Percentiles rank a stretch among this genome's conserved stretches.
Conservation (phyloP, 192 early-diverging fungal species). For the Podila verticillata region DNA sequence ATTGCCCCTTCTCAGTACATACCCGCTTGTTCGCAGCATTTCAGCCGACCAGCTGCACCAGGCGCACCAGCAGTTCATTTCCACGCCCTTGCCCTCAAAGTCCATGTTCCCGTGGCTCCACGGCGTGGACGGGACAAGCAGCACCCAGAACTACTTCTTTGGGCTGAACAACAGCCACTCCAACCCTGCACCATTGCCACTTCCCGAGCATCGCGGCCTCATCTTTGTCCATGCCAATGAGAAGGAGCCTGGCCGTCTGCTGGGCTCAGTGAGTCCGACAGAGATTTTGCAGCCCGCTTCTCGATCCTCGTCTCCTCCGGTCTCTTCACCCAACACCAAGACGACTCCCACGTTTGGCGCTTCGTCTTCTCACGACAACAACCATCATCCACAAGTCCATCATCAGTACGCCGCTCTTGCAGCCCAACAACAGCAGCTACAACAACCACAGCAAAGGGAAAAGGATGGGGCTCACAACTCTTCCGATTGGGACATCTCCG, state of each 20-base stretch:
- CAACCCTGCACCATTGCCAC: conserved; percentile 12
- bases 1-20: conserved; percentile 30
- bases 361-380: conserved; percentile 21
- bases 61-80: conserved; percentile 54
- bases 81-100: conserved; percentile 57
- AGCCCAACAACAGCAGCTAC: conserved; percentile 10
- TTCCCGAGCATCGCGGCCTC: conserved; percentile 53
- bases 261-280: conserved; percentile 57
- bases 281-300: conserved; percentile 54
- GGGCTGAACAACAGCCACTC: conserved; percentile 51
- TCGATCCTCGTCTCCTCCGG: not conserved
- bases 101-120: conserved; percentile 71
- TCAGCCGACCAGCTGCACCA: conserved; percentile 51
- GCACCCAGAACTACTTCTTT: conserved; percentile 64
- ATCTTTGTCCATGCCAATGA: conserved; percentile 52
- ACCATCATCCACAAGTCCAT: conserved; percentile 40
- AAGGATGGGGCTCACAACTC: conserved; percentile 7
- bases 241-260: conserved; percentile 43
- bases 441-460: conserved; percentile 6
- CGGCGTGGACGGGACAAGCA: conserved; percentile 61
- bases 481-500: conserved; percentile 30
- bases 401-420: conserved; percentile 21
- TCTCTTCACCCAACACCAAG: not conserved
- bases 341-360: not conserved
- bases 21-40: conserved; percentile 49